Conservation (phyloP, 805 yeast genomes). For the Nadsonia fulvescens region DNA sequence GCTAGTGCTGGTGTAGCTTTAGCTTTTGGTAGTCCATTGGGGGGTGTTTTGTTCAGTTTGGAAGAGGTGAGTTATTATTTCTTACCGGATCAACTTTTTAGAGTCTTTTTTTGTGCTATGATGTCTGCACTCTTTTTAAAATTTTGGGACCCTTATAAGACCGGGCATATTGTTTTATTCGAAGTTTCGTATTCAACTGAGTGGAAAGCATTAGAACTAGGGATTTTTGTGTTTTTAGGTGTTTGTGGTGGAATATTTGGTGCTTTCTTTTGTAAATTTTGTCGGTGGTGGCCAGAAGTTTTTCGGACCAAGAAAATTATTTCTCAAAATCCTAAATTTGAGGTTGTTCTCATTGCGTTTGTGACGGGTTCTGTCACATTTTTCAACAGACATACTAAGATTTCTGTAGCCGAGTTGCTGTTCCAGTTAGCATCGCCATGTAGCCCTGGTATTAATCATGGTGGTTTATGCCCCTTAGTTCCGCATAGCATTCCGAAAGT, state of each 20-base stretch:
- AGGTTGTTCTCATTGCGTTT: conserved; percentile 27
- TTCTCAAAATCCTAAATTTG: conserved; percentile 24
- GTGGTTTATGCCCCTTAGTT: conserved; percentile 16
- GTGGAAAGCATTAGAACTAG: conserved; percentile 32
- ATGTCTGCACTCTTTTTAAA: conserved; percentile 32
- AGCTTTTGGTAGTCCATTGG: conserved; percentile 43
- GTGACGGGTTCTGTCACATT: conserved; percentile 30
- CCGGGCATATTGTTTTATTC: conserved; percentile 39
- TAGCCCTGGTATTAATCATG: conserved; percentile 5
- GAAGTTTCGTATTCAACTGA: conserved; percentile 32
- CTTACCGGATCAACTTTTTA: conserved; percentile 35
- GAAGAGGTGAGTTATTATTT: conserved; percentile 40
- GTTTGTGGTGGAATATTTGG: conserved; percentile 37
- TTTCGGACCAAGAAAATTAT: conserved; percentile 15
- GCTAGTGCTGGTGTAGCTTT: conserved; percentile 43
- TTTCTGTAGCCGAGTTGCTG: conserved; percentile 31
- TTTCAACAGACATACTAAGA: conserved; percentile 31
- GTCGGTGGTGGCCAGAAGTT: conserved; percentile 21
- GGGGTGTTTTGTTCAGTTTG: conserved; percentile 37
- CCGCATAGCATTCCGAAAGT: conserved; percentile 18
- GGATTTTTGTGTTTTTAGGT: conserved; percentile 30
- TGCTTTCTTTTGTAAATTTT: conserved; percentile 29
- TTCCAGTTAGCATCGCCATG: conserved; percentile 35
- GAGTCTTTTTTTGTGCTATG: conserved; percentile 38
- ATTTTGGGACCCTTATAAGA: conserved; percentile 38